Conservation (phyloP, 306 rosid genomes). For the Inga laurina region DNA sequence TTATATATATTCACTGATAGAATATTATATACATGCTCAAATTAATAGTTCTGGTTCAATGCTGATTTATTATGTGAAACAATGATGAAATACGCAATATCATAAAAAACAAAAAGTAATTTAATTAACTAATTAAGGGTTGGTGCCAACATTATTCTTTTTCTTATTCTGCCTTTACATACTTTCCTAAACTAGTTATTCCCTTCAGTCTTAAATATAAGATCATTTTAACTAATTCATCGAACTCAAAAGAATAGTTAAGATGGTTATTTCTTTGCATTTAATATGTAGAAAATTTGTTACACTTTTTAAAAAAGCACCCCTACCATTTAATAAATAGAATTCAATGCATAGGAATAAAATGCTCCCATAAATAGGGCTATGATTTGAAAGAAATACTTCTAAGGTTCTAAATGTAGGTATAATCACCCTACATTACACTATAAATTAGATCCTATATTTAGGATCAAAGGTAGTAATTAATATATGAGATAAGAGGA, state of each 20-base stretch:
- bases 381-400: background rate
- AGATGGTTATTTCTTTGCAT: no score
- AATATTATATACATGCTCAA: constrained; percentile 11
- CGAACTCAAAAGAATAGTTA: background rate
- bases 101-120: background rate
- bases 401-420: no score
- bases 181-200: no score
- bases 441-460: no score
- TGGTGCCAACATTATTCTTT: background rate
- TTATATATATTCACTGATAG: background rate
- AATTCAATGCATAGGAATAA: no score
- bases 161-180: no score
- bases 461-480: no score
- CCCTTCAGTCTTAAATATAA: background rate
- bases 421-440: no score
- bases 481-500: no score
- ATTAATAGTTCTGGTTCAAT: constrained; percentile 10
- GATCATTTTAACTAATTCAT: no score
- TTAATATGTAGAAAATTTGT: background rate
- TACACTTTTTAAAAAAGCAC: no score
- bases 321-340: no score
- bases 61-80: constrained; percentile 35
- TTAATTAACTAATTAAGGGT: background rate
- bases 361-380: background rate
- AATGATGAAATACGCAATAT: constrained; percentile 19